Conservation (phyloP, 1,284 basidiomycete genomes). For the Erythrobasidium hasegawianum region DNA sequence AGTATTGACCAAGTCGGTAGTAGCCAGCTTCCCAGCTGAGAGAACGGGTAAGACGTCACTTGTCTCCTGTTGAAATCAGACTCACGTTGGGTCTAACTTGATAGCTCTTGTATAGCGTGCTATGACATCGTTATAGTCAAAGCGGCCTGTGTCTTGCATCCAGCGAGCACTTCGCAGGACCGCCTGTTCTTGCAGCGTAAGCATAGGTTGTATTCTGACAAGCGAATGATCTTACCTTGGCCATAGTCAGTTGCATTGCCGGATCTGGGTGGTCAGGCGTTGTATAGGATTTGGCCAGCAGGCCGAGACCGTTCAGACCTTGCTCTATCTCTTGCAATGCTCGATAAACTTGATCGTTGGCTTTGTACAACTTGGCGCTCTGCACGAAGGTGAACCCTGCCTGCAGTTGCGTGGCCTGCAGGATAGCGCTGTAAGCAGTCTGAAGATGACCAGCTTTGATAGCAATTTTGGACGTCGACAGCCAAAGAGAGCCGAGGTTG, state of each 20-base stretch:
- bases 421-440: slow-evolving; percentile 91
- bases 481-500: slow-evolving; percentile 80
- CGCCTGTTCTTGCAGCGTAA: slow-evolving; percentile 59
- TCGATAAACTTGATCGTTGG: slow-evolving; percentile 74
- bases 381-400: slow-evolving; percentile 83
- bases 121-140: slow-evolving; percentile 64
- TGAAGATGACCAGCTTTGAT: slow-evolving; percentile 92
- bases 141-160: slow-evolving; percentile 84
- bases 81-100: slow-evolving; percentile 59
- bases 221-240: background rate
- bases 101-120: slow-evolving; percentile 60
- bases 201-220: slow-evolving; percentile 21
- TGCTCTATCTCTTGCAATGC: slow-evolving; percentile 80
- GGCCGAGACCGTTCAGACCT: slow-evolving; percentile 23
- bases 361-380: slow-evolving; percentile 79
- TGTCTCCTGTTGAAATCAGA: slow-evolving; percentile 31
- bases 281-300: background rate
- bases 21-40: slow-evolving; percentile 77
- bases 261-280: too few species aligned
- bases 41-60: background rate
- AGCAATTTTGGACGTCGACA: slow-evolving; percentile 89
- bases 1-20: slow-evolving; percentile 81
- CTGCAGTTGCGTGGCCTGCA: slow-evolving; percentile 78
- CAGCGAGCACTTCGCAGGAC: slow-evolving; percentile 79
- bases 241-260: slow-evolving; percentile 52